phyloP scores from a whole-genome alignment of 2,329 filamentous ascomycete genomes.

The Trematosphaeria pertusa region DNA sequence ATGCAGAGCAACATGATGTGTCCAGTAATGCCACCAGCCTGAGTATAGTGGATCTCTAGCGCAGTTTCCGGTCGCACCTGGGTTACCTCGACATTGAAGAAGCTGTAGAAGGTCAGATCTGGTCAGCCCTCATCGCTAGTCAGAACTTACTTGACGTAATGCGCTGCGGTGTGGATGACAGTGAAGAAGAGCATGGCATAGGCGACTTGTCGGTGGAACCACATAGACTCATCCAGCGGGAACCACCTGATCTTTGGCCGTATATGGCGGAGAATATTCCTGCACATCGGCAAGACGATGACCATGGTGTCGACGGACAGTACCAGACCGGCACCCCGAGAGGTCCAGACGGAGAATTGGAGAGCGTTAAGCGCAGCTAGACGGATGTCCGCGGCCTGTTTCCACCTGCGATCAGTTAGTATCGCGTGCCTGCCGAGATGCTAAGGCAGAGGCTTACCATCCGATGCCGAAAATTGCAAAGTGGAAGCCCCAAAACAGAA shows the following conservation, averaged over 20 bases:
- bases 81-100: slow-evolving; percentile 89
- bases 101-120: slow-evolving; percentile 66
- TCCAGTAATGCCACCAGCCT: slow-evolving; percentile 90
- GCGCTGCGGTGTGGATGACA: slow-evolving; percentile 74
- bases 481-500: slow-evolving; percentile 82
- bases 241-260: slow-evolving; percentile 87
- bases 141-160: slow-evolving; percentile 86
- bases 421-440: slow-evolving; percentile 26
- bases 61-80: slow-evolving; percentile 83
- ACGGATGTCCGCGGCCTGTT: slow-evolving; percentile 72
- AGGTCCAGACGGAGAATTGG: slow-evolving; percentile 92
- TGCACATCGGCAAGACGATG: slow-evolving; percentile 92
- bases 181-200: slow-evolving; percentile 88
- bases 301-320: slow-evolving; percentile 84
- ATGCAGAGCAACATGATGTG: slow-evolving; percentile 99
- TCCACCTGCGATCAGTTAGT: slow-evolving; percentile 66
- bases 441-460: slow-evolving; percentile 67
- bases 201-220: slow-evolving; percentile 95
- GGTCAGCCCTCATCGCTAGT: too few species aligned
- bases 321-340: slow-evolving; percentile 87
- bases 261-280: slow-evolving; percentile 83
- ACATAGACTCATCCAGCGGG: slow-evolving; percentile 94
- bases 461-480: slow-evolving; percentile 80
- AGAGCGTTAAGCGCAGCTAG: slow-evolving; percentile 82
- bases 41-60: slow-evolving; percentile 87